Percentiles rank a stretch among this genome's conserved stretches.
Conservation (phyloP, 2,329 filamentous ascomycete species). For the Penicillium sp. region DNA sequence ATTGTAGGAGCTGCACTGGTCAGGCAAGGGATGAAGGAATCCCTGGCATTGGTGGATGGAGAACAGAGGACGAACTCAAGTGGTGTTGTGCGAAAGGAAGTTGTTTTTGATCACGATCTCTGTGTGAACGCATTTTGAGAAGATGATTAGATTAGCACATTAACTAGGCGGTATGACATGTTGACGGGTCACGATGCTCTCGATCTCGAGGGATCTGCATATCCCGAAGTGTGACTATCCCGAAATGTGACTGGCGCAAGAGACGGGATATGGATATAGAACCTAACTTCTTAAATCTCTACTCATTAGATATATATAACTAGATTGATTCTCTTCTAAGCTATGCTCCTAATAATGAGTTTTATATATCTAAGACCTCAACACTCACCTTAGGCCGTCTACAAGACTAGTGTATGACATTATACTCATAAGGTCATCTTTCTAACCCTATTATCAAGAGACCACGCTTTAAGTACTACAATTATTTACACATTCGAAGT, state of each 20-base stretch:
- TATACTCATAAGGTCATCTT: no score
- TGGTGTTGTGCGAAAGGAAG: neutral
- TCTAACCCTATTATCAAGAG: no score
- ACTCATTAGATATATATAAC: no score
- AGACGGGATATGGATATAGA: neutral
- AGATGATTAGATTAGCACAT: neutral
- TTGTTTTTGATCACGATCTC: neutral
- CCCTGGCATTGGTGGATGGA: neutral
- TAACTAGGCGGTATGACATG: neutral
- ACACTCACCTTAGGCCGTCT: no score
- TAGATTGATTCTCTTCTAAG: no score
- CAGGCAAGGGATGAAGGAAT: slow-evolving; percentile 1
- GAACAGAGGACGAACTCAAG: neutral
- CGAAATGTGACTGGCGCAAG: no score
- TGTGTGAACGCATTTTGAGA: neutral
- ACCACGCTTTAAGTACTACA: no score
- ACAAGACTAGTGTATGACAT: no score
- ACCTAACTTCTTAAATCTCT: no score
- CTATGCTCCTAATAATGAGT: no score
- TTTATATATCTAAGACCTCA: no score
- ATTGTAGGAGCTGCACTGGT: neutral
- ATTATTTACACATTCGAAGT: no score
- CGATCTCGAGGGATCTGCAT: neutral
- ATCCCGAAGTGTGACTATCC: neutral
- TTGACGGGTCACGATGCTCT: neutral